Conservation (phyloP, 192 early-diverging fungal species). For the Neocallimastix lanati region DNA sequence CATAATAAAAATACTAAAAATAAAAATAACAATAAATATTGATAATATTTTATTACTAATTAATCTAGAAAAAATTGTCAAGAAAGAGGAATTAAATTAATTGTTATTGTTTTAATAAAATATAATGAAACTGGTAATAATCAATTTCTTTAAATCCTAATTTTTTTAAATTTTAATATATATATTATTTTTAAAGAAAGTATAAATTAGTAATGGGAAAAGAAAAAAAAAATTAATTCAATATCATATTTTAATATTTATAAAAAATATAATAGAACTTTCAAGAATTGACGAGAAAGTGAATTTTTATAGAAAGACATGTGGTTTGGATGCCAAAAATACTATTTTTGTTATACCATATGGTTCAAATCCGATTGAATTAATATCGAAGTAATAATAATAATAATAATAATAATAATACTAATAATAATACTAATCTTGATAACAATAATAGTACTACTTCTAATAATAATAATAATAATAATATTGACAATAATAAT, state of each 20-base stretch:
- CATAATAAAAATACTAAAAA: no score
- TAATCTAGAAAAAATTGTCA: constrained; percentile 30
- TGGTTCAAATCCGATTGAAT: not conserved
- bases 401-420: constrained; percentile 33
- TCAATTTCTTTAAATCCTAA: no score
- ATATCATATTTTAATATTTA: not conserved
- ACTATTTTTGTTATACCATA: constrained; percentile 46
- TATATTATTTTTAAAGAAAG: no score
- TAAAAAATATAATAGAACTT: constrained; percentile 21
- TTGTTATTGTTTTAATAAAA: constrained; percentile 45
- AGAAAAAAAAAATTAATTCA: no score
- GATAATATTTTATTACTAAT: no score
- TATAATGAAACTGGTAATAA: constrained; percentile 25
- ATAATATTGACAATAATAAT: no score
- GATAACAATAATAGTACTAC: no score
- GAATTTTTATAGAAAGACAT: constrained; percentile 37
- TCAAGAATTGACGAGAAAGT: constrained; percentile 50
- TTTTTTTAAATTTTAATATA: no score
- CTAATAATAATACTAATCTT: no score
- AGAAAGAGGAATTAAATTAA: constrained; percentile 54
- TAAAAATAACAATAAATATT: no score
- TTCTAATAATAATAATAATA: no score
- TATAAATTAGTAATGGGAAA: no score
- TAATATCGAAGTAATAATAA: constrained; percentile 18
- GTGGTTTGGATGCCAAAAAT: constrained; percentile 45